Conservation (phyloP, 331 rosid species). For the Spiraea crenata region DNA sequence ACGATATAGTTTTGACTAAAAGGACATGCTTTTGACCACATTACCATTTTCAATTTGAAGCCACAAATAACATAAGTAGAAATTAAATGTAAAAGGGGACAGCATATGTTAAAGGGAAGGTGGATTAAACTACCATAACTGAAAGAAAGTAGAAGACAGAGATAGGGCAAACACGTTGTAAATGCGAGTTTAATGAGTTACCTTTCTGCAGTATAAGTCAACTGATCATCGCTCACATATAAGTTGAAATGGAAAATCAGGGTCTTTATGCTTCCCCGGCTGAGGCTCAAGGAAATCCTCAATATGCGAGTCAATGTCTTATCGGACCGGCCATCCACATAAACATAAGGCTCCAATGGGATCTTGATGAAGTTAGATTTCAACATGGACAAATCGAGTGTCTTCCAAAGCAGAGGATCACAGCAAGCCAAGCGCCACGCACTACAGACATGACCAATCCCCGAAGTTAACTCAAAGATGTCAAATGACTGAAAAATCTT, state of each 20-base stretch:
- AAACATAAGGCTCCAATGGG: slow-evolving; percentile 71
- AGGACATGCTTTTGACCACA: neutral
- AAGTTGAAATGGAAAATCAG: slow-evolving; percentile 71
- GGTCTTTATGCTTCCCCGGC: slow-evolving; percentile 45
- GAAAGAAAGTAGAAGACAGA: neutral
- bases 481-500: slow-evolving; percentile 65
- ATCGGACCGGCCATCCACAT: slow-evolving; percentile 61
- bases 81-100: neutral
- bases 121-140: neutral
- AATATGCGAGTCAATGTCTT: slow-evolving; percentile 44
- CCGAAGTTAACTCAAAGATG: slow-evolving; percentile 53
- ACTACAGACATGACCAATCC: slow-evolving; percentile 71
- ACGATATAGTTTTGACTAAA: no score
- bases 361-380: slow-evolving; percentile 67
- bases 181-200: slow-evolving; percentile 29
- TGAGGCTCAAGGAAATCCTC: slow-evolving; percentile 66
- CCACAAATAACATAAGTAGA: neutral
- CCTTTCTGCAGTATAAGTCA: slow-evolving; percentile 83
- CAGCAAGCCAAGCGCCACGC: slow-evolving; percentile 66
- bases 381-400: slow-evolving; percentile 68
- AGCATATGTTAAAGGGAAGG: neutral
- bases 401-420: slow-evolving; percentile 72
- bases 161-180: neutral
- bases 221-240: slow-evolving; percentile 62
- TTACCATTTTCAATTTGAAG: neutral